These are phyloP conservation scores for Phoenix dactylifera DNA, from an alignment of 176 grass and related monocot genomes.

Conservation along the genomic window DNA sequence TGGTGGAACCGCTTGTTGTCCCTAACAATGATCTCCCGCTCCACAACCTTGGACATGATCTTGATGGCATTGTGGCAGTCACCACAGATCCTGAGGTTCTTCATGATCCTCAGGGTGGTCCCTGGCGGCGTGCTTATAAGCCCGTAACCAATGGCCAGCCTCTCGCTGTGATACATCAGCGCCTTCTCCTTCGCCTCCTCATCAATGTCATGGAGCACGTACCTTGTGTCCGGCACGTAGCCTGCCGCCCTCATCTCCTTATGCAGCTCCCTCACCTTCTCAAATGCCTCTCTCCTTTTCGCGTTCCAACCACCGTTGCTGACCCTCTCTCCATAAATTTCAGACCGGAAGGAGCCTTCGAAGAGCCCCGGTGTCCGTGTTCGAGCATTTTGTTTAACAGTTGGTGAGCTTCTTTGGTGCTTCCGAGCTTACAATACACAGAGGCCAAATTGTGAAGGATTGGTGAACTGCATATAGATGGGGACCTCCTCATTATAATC, in stretches of 20 bases:
- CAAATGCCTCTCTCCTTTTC: slow-evolving; percentile 59
- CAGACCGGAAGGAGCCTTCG: too few species aligned
- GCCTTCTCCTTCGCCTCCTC: slow-evolving; percentile 70
- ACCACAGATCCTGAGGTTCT: slow-evolving; percentile 87
- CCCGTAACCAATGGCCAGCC: slow-evolving; percentile 73
- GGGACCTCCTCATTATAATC: slow-evolving; percentile 24
- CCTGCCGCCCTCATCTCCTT: slow-evolving; percentile 54
- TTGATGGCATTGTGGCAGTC: slow-evolving; percentile 88
- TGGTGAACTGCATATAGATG: not conserved
- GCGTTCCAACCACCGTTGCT: slow-evolving; percentile 3
- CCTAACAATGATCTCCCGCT: slow-evolving; percentile 70
- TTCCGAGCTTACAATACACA: slow-evolving; percentile 57
- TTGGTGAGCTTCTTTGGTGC: slow-evolving; percentile 30
- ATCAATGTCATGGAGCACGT: slow-evolving; percentile 70
- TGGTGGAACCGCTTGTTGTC: slow-evolving; percentile 94
- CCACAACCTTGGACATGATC: slow-evolving; percentile 71
- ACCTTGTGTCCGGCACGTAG: slow-evolving; percentile 71
- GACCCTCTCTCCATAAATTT: too few species aligned
- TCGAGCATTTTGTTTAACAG: slow-evolving; percentile 24
- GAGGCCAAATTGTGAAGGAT: slow-evolving; percentile 36
- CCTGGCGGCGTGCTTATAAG: slow-evolving; percentile 61
- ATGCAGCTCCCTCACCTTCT: slow-evolving; percentile 61
- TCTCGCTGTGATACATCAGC: slow-evolving; percentile 93
- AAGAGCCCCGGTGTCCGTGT: not conserved
- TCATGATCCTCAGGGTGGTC: slow-evolving; percentile 69